Conservation (phyloP, 2,329 filamentous ascomycete genomes). For the Nannizziopsis barbatae region DNA sequence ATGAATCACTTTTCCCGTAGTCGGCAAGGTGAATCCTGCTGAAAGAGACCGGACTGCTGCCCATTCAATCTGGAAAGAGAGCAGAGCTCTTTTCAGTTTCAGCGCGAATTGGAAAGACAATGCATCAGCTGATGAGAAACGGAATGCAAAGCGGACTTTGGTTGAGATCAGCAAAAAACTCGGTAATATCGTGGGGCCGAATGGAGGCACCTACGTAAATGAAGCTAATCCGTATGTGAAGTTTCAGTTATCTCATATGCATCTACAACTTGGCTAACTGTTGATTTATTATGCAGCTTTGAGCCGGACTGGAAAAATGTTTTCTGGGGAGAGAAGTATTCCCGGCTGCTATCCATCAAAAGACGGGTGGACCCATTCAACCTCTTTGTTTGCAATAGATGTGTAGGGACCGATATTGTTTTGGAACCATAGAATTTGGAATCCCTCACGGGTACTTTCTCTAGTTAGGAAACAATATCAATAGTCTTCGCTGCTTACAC, state of each 20-base stretch:
- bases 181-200: conserved; percentile 20
- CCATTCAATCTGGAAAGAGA: conserved; percentile 21
- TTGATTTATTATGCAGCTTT: conserved; percentile 14
- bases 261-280: not conserved
- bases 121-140: conserved; percentile 20
- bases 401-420: conserved; percentile 33
- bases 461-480: too few relatives aligned
- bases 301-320: conserved; percentile 24
- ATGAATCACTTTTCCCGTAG: conserved; percentile 10
- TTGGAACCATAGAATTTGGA: conserved; percentile 15
- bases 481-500: too few relatives aligned
- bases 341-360: conserved; percentile 38
- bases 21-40: conserved; percentile 23
- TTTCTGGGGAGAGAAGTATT: conserved; percentile 34
- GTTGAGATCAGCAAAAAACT: conserved; percentile 22
- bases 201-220: conserved; percentile 23
- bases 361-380: conserved; percentile 37
- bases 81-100: conserved; percentile 21
- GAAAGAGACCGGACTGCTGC: conserved; percentile 23
- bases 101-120: conserved; percentile 22
- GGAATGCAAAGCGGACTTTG: conserved; percentile 16
- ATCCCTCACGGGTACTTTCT: too few relatives aligned
- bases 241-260: not conserved
- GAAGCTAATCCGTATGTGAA: conserved; percentile 17
- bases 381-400: conserved; percentile 41